These are phyloP conservation scores for Cladosporium oxysporum DNA, from an alignment of 2,329 filamentous ascomycete genomes.

Conservation along the genomic window DNA sequence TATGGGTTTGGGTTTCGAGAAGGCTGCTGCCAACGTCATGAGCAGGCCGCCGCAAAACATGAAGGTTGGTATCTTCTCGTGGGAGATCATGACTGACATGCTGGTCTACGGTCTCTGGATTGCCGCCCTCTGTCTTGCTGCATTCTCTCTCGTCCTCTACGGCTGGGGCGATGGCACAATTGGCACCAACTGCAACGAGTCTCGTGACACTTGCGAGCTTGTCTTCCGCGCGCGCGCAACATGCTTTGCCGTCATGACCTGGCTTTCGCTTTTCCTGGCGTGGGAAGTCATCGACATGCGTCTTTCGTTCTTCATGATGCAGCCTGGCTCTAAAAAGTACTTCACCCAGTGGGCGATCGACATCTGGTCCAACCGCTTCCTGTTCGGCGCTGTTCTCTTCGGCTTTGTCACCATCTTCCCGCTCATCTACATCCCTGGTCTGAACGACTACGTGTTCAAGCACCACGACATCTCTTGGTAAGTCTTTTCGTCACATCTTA, in stretches of 20 bases:
- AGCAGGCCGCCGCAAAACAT: conserved; percentile 73
- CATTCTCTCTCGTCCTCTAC: conserved; percentile 67
- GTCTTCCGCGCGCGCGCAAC: conserved; percentile 73
- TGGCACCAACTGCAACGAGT: conserved; percentile 61
- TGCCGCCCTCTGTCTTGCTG: conserved; percentile 64
- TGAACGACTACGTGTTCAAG: conserved; percentile 67
- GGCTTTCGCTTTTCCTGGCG: conserved; percentile 74
- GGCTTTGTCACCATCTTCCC: conserved; percentile 51
- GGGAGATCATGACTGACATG: conserved; percentile 77
- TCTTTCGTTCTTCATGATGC: conserved; percentile 73
- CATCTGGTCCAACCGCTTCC: conserved; percentile 71
- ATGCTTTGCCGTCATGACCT: conserved; percentile 72
- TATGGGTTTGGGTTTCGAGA: conserved; percentile 82
- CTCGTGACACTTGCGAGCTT: conserved; percentile 58
- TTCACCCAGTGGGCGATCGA: conserved; percentile 68
- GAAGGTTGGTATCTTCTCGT: conserved; percentile 70
- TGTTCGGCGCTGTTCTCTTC: conserved; percentile 47
- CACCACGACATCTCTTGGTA: conserved; percentile 64
- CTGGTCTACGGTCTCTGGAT: conserved; percentile 77
- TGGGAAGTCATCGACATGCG: conserved; percentile 78
- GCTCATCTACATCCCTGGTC: conserved; percentile 64
- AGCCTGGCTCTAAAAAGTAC: conserved; percentile 61
- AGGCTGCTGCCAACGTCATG: conserved; percentile 75
- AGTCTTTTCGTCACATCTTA: neutral
- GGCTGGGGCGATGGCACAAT: conserved; percentile 56